Evolutionary conservation across 2,329 filamentous ascomycete species (phyloP), one percentile per base, ranked within the genome.

Genomic region (Talaromyces albobiverticillius): DNA sequence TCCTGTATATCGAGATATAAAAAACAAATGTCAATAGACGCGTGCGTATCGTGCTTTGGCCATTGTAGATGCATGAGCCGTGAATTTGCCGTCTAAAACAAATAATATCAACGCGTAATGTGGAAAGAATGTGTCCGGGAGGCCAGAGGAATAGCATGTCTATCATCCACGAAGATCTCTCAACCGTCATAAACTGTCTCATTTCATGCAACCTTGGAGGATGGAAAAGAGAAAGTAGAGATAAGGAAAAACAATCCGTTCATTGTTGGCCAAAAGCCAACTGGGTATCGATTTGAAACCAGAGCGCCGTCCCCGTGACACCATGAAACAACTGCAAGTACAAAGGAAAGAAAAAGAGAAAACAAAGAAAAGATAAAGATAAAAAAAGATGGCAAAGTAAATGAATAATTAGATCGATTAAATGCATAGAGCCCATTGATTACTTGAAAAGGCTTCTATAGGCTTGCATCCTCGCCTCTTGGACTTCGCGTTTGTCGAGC

Each of bases 381-480:
- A 31, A 11, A 46, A 10, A 32, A n/a, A 32, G 51, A 31, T 4
- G n/a, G 11, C 2, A 14, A 23, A 34, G 18, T 23, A 11, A 18
- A 23, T 49, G 6, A 36, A 18, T 36, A 36, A 16, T 13, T 16
- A 36, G 32, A 36, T 36, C 32, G 22, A 23, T 20, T 10, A 3
- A 48, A 38, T 26, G 32, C 36, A 45, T 29, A 43, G 13, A n/a
- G 38, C 38, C 26, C 3, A 29, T 9, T 22, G 14, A 53, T 64
- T 59, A 75, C 52, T 70, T 74, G 67, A 87, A 87, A 45, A 87
- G 70, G 62, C 76, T 79, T 65, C 79, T 76, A 62, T 87, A 71
- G 63, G 86, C 82, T 63, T 82, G 78, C 67, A 87, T 73, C 53
- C 78, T 83, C 74, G 86, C 80, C 73, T 84, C 83, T 6, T 85